Conservation (phyloP, 192 early-diverging fungal species). For the Coemansia erecta region DNA sequence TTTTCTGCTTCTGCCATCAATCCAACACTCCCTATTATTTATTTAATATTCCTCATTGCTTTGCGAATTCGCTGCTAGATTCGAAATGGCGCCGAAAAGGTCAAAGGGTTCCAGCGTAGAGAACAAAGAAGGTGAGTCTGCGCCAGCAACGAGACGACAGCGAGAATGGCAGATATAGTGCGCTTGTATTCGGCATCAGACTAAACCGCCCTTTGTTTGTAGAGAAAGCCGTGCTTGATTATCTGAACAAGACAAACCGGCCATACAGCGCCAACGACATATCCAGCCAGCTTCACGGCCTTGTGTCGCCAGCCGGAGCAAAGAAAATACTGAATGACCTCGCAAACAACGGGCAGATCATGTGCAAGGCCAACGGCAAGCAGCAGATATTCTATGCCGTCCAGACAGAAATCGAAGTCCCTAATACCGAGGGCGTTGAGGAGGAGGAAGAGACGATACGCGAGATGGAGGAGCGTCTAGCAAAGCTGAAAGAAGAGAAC, state of each 20-base stretch:
- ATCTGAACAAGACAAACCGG: constrained; percentile 38
- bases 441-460: constrained; percentile 41
- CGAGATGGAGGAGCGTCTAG: constrained; percentile 23
- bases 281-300: constrained; percentile 51
- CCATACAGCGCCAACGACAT: constrained; percentile 53
- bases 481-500: constrained; percentile 29
- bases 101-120: constrained; percentile 19
- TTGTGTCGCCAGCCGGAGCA: constrained; percentile 33
- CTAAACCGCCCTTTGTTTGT: background rate
- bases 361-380: constrained; percentile 45
- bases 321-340: constrained; percentile 49
- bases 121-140: constrained; percentile 23
- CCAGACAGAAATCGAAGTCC: constrained; percentile 30
- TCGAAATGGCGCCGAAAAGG: constrained; percentile 47
- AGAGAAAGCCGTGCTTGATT: constrained; percentile 36
- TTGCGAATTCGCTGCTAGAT: background rate
- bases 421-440: constrained; percentile 43
- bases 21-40: too few species aligned
- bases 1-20: background rate
- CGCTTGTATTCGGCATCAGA: too few species aligned
- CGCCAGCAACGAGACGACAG: background rate
- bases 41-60: background rate
- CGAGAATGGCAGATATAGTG: background rate
- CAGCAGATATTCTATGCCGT: constrained; percentile 45
- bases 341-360: constrained; percentile 32